Evolutionary conservation across 2,329 filamentous ascomycete genomes (phyloP).

Genomic region (Lachnellula hyalina): DNA sequence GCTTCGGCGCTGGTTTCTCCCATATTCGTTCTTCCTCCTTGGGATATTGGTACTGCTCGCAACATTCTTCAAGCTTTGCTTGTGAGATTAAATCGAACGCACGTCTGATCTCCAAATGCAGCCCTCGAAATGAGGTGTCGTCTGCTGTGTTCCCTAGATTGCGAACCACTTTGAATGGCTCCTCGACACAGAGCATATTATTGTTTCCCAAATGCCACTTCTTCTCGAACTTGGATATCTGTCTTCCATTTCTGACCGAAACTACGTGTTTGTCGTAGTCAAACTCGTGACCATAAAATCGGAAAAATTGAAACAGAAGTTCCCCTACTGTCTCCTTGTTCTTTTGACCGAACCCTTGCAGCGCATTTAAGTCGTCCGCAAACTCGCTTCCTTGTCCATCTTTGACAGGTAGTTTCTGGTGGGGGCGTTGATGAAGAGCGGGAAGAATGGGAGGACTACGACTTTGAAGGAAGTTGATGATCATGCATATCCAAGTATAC

Average conservation of each 20-base stretch:
- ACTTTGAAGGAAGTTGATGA: slow-evolving; percentile 91
- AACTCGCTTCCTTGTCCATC: slow-evolving; percentile 71
- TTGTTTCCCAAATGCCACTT: slow-evolving; percentile 77
- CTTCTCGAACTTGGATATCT: slow-evolving; percentile 79
- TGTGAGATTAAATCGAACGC: slow-evolving; percentile 79
- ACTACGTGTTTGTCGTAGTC: slow-evolving; percentile 81
- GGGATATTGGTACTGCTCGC: slow-evolving; percentile 83
- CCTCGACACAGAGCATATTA: slow-evolving; percentile 88
- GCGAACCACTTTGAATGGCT: slow-evolving; percentile 84
- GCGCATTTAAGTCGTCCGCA: slow-evolving; percentile 74
- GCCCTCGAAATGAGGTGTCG: slow-evolving; percentile 85
- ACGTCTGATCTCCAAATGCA: slow-evolving; percentile 82
- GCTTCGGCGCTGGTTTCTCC: slow-evolving; percentile 49
- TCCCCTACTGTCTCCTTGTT: slow-evolving; percentile 81
- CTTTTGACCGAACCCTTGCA: slow-evolving; percentile 67
- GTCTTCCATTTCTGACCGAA: slow-evolving; percentile 75
- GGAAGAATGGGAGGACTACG: slow-evolving; percentile 80
- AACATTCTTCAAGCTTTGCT: slow-evolving; percentile 75
- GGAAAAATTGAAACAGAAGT: slow-evolving; percentile 92
- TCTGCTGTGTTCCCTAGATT: slow-evolving; percentile 97
- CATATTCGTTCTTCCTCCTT: slow-evolving; percentile 61
- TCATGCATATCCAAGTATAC: slow-evolving; percentile 99
- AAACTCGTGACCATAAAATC: slow-evolving; percentile 89
- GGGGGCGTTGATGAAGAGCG: slow-evolving; percentile 69
- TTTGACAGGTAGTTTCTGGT: slow-evolving; percentile 53